Base-by-base conservation (phyloP, 331 rosid species). In the Pyrus hybrid region DNA sequence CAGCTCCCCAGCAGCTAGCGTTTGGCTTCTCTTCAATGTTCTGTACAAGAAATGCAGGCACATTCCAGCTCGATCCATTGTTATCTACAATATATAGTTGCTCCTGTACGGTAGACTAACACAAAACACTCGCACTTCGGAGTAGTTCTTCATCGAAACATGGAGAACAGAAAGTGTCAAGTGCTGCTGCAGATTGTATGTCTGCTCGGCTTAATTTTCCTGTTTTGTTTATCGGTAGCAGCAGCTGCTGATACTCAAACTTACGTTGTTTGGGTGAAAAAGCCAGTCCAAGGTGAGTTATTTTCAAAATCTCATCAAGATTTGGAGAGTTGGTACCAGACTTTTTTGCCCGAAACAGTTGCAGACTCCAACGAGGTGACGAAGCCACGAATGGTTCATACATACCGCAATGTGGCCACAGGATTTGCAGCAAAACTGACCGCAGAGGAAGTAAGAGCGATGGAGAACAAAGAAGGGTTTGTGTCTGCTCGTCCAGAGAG, bases 341-440 rank as follows among this genome's bases (percentile, higher is more conserved):
- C 86, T 12, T 33, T 77, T 83, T 74, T 83, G 53, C 78, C 79
- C 0, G 12, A 49, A 3, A 47, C 61, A 8, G 4, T 5, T 4
- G 53, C 54, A 32, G 62, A 62, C 71, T 62, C 6, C 25, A 76
- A 69, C 47, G 60, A 63, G 35, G 23, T 14, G 17, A 13, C 32
- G 43, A n/a, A 80, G 14, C 47, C 69, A 11, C 81, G 79, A 25
- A 22, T 86, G 60, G 49, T 85, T 33, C 77, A 83, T 76, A 57
- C 86, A 14, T 88, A 86, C 72, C 21, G 23, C 57, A 82, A 85
- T 32, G 89, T 86, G 16, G 56, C 73, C 4, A 20, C 77, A 9
- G 90, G 95, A 17, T 91, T 91, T 64, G 84, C 88, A 4, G 90
- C 81, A 37, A 84, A 77, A 75, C 23, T 88, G 77, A 86, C 86